Evolutionary conservation across 257 asterid genomes (phyloP).

Genomic region (Petrea volubilis): DNA sequence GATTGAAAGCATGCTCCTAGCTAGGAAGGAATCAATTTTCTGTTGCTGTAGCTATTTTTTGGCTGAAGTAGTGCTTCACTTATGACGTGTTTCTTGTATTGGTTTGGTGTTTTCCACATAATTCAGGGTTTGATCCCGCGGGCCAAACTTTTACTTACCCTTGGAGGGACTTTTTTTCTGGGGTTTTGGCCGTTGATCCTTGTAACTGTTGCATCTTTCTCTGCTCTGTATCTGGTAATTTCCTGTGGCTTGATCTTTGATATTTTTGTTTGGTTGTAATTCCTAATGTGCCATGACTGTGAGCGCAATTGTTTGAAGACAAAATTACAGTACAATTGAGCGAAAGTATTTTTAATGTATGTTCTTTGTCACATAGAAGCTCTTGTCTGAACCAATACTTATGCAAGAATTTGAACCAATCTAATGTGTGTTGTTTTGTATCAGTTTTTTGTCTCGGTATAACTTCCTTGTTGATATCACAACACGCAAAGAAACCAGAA

Average conservation of each 20-base stretch:
- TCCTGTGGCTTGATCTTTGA: slow-evolving; percentile 10
- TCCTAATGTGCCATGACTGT: background rate
- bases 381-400: background rate
- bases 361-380: background rate
- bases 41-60: background rate
- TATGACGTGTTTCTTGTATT: background rate
- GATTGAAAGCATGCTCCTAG: background rate
- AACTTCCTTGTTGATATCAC: background rate
- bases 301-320: background rate
- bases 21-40: background rate
- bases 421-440: background rate
- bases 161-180: slow-evolving; percentile 90
- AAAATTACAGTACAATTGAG: background rate
- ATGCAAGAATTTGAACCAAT: background rate
- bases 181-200: slow-evolving; percentile 89
- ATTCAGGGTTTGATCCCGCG: slow-evolving; percentile 93
- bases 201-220: slow-evolving; percentile 54
- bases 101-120: background rate
- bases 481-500: background rate
- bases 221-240: slow-evolving; percentile 77
- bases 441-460: background rate
- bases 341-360: background rate
- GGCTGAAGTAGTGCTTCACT: background rate
- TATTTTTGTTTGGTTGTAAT: background rate
- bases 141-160: slow-evolving; percentile 75